Evolutionary conservation across 345 rosid species (phyloP).

Genomic region (Hibiscus trionum): DNA sequence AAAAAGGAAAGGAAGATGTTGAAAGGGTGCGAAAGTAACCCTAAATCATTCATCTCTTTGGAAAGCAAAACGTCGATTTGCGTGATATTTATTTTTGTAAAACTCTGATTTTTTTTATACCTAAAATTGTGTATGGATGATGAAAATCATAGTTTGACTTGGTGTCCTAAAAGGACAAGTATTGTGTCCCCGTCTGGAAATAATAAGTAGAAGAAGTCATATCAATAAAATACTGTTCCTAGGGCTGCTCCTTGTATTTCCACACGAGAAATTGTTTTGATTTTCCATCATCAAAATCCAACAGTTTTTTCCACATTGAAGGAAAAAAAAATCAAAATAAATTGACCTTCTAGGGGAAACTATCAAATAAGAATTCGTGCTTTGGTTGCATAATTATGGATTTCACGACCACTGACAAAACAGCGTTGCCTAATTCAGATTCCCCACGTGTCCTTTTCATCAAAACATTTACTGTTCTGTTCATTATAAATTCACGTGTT

Average conservation of each 20-base stretch:
- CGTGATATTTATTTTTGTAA: neutral
- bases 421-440: neutral
- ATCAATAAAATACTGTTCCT: neutral
- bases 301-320: too few relatives aligned
- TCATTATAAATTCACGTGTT: neutral
- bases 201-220: neutral
- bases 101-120: neutral
- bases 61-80: neutral
- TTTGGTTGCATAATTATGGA: neutral
- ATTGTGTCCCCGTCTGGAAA: neutral
- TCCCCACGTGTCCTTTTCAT: neutral
- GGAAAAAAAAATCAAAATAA: neutral
- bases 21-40: neutral
- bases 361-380: neutral
- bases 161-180: neutral
- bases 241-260: neutral
- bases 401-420: neutral
- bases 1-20: neutral
- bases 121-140: neutral
- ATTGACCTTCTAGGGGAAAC: neutral
- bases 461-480: neutral
- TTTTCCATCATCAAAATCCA: neutral
- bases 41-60: neutral
- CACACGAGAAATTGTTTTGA: neutral
- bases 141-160: neutral